A percentile compares a stretch with the other conserved stretches of the same genome.
Evolutionary conservation across 345 rosid genomes (phyloP).

Genomic region (Lepidium didymum): DNA sequence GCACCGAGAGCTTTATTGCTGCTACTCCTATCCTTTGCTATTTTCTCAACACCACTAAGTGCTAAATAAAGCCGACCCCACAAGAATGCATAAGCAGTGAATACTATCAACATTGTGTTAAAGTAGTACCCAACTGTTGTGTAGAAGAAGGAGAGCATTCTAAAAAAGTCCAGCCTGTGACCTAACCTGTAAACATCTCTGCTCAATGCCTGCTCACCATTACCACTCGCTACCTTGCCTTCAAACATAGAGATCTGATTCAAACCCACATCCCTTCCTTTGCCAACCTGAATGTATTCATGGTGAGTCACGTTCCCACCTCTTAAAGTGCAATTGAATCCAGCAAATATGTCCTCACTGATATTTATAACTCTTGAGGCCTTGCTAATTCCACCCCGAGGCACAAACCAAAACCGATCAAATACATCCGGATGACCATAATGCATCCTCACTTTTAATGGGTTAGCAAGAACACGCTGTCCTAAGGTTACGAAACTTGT

Average conservation of each 20-base stretch:
- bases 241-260: conserved; percentile 98
- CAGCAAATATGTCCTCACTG: conserved; percentile 99
- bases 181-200: conserved; percentile 97
- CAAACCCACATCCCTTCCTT: conserved; percentile 98
- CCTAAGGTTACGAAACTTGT: conserved; percentile 92
- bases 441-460: conserved; percentile 93
- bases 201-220: conserved; percentile 96
- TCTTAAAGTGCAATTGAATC: conserved; percentile 94
- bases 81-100: conserved; percentile 86
- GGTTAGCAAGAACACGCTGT: conserved; percentile 95
- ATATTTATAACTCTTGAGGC: conserved; percentile 95
- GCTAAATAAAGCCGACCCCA: conserved; percentile 97
- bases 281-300: conserved; percentile 95
- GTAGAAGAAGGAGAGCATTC: conserved; percentile 95
- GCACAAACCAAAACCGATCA: conserved; percentile 96
- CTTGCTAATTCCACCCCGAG: conserved; percentile 95
- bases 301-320: conserved; percentile 98
- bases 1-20: conserved; percentile 76
- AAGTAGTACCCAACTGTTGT: conserved; percentile 90
- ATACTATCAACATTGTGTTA: conserved; percentile 88
- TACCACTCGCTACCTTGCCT: conserved; percentile 99
- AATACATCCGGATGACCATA: conserved; percentile 98
- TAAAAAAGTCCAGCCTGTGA: conserved; percentile 91
- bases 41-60: conserved; percentile 82
- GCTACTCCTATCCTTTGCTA: conserved; percentile 43